These are phyloP conservation scores for Cadophora sp. DNA, from an alignment of 2,329 filamentous ascomycete genomes.

Conservation along the genomic window DNA sequence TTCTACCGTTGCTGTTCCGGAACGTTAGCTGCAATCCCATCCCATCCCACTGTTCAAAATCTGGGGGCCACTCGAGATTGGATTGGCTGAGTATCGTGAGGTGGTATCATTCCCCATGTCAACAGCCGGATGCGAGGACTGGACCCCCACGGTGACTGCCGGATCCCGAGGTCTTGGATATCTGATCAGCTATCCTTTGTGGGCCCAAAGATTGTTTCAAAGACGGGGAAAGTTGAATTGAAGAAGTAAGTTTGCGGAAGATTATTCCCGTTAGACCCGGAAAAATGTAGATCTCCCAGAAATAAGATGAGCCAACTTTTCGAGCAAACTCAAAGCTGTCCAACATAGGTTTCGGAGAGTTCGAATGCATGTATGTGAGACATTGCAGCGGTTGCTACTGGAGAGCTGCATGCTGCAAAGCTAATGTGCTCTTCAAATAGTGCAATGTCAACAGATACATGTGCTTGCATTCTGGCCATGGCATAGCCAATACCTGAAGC, in stretches of 20 bases:
- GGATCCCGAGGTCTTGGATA: neutral
- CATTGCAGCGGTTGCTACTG: slow-evolving; percentile 3
- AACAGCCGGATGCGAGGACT: neutral
- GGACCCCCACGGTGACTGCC: neutral
- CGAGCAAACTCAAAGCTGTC: neutral
- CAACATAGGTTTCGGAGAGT: neutral
- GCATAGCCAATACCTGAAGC: neutral
- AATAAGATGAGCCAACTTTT: neutral
- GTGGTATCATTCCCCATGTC: neutral
- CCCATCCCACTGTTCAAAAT: neutral
- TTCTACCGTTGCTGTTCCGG: neutral
- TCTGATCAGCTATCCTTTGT: neutral
- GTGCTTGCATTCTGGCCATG: neutral
- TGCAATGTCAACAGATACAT: neutral
- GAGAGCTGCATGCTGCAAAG: slow-evolving; percentile 1
- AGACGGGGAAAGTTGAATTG: neutral
- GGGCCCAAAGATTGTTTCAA: neutral
- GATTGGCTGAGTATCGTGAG: neutral
- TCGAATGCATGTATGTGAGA: slow-evolving; percentile 4
- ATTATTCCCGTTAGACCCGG: neutral
- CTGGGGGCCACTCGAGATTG: neutral
- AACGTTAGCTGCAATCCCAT: neutral
- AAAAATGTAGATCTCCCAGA: neutral
- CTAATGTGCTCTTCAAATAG: neutral
- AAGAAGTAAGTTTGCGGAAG: neutral